Conservation (phyloP, 78 protist genomes). For the Goniomonas avonlea region DNA sequence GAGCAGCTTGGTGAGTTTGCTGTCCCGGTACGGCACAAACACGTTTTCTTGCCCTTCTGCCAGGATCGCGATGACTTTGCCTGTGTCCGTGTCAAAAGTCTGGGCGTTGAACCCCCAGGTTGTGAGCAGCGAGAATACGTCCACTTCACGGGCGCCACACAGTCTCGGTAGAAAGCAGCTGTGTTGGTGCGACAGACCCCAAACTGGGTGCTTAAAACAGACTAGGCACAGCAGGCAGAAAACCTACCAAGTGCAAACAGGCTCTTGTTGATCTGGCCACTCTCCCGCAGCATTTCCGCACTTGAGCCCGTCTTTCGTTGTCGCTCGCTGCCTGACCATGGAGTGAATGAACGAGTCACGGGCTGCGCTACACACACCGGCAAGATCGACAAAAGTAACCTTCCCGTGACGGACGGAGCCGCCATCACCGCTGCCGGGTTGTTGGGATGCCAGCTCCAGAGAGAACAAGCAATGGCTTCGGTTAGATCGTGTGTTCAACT, state of each 20-base stretch:
- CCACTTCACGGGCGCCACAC: too few relatives aligned
- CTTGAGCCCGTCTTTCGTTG: too few relatives aligned
- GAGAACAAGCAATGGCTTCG: neutral
- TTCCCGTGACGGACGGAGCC: neutral
- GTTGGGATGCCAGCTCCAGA: neutral
- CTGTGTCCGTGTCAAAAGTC: too few relatives aligned
- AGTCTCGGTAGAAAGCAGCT: too few relatives aligned
- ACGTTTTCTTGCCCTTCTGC: constrained; percentile 33
- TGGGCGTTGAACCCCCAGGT: too few relatives aligned
- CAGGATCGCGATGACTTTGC: neutral
- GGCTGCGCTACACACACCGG: too few relatives aligned
- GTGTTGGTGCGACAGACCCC: too few relatives aligned
- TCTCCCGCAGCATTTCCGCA: constrained; percentile 6
- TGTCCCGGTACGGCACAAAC: constrained; percentile 86
- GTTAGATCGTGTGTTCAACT: constrained; percentile 8
- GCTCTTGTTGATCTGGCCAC: constrained; percentile 17
- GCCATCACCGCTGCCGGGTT: neutral
- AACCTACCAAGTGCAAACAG: neutral
- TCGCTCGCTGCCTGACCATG: too few relatives aligned
- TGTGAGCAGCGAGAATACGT: too few relatives aligned
- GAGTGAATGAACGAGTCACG: too few relatives aligned
- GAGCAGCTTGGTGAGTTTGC: constrained; percentile 69
- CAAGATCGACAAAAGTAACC: neutral
- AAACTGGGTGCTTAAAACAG: too few relatives aligned
- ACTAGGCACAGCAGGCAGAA: too few relatives aligned